These are phyloP conservation scores for Orbilia quercus DNA, from an alignment of 2,329 filamentous ascomycete genomes.

Conservation along the genomic window DNA sequence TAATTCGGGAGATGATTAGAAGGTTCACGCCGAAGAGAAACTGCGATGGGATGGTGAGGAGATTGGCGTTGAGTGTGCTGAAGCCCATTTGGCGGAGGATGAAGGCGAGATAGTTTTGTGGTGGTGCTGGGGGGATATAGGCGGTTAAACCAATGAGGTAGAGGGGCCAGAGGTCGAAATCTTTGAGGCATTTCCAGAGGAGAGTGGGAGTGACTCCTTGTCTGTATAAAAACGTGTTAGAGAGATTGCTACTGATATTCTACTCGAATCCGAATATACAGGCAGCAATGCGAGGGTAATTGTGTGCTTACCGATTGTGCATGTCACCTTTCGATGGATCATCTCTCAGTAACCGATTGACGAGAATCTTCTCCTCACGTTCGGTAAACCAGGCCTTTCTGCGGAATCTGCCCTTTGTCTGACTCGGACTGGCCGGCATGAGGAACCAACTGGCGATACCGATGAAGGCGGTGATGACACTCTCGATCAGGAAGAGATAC, in stretches of 20 bases:
- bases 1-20: conserved; percentile 66
- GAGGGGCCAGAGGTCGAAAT: conserved; percentile 63
- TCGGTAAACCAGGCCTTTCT: conserved; percentile 72
- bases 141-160: conserved; percentile 62
- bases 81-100: conserved; percentile 65
- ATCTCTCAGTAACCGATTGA: conserved; percentile 70
- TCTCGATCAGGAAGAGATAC: conserved; percentile 65
- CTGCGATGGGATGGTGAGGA: conserved; percentile 66
- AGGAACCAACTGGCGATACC: conserved; percentile 69
- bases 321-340: conserved; percentile 67
- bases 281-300: neutral
- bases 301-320: conserved; percentile 43
- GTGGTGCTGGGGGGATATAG: conserved; percentile 65
- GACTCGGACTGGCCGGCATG: conserved; percentile 70
- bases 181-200: conserved; percentile 62
- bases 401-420: conserved; percentile 61
- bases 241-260: neutral
- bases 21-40: conserved; percentile 66
- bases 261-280: too few relatives aligned
- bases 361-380: conserved; percentile 71
- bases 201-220: conserved; percentile 61
- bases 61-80: conserved; percentile 66
- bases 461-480: conserved; percentile 62
- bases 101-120: conserved; percentile 66
- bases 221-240: conserved; percentile 60